Conservation (phyloP, 345 rosid species). For the Salix arbutifolia region DNA sequence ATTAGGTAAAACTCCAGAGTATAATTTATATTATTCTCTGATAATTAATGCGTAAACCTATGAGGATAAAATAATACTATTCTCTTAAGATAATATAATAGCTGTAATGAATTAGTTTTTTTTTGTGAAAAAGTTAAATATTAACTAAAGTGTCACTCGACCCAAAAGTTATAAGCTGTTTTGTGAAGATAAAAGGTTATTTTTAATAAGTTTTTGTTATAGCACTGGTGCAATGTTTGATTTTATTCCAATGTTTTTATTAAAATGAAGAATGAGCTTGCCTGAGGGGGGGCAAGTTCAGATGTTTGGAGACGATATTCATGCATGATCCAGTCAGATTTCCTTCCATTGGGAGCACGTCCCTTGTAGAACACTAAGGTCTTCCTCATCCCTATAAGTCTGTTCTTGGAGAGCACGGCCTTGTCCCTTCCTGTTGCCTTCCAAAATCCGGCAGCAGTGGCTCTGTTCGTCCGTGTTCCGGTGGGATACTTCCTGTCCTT, state of each 20-base stretch:
- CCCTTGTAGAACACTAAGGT: slow-evolving; percentile 90
- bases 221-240: background rate
- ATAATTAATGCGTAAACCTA: too few relatives aligned
- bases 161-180: background rate
- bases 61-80: too few relatives aligned
- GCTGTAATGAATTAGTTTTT: too few relatives aligned
- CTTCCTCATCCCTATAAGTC: slow-evolving; percentile 84
- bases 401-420: slow-evolving; percentile 73
- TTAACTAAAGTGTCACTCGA: background rate
- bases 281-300: slow-evolving; percentile 73
- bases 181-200: background rate
- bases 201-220: background rate
- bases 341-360: slow-evolving; percentile 89
- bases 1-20: too few relatives aligned
- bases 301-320: slow-evolving; percentile 84
- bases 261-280: slow-evolving; percentile 7
- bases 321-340: slow-evolving; percentile 94
- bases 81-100: too few relatives aligned
- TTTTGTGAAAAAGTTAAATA: background rate
- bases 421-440: slow-evolving; percentile 97
- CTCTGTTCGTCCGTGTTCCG: slow-evolving; percentile 85
- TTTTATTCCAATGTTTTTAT: background rate
- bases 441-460: slow-evolving; percentile 93
- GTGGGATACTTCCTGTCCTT: slow-evolving; percentile 96
- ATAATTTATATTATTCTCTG: too few relatives aligned